phyloP scores from a whole-genome alignment of 202 grass and related monocot genomes.

The Brachypodium distachyon region DNA sequence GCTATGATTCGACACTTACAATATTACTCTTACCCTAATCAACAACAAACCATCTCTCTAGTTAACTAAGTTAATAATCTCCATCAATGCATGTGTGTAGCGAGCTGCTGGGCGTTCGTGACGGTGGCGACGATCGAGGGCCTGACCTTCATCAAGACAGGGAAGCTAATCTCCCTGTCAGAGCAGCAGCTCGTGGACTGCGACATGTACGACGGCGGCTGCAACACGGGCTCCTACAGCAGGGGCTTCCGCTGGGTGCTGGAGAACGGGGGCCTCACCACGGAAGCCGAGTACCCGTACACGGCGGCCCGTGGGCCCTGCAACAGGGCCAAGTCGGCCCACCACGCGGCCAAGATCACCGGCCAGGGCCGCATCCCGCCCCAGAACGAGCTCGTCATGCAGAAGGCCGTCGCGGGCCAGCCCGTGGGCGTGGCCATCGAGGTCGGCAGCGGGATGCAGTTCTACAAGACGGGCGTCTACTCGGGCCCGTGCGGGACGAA shows the following conservation, averaged over 20 bases:
- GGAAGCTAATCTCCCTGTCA: too few species aligned
- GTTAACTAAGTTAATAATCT: too few species aligned
- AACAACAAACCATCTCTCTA: too few species aligned
- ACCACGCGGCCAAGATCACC: background rate
- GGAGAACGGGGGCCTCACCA: slow-evolving; percentile 40
- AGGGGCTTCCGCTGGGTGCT: slow-evolving; percentile 25
- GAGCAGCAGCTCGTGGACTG: too few species aligned
- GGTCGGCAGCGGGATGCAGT: slow-evolving; percentile 27
- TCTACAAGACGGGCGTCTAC: slow-evolving; percentile 32
- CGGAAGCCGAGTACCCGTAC: slow-evolving; percentile 31
- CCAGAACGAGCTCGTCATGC: background rate
- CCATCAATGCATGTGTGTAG: too few species aligned
- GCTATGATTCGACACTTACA: too few species aligned
- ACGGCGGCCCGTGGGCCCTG: slow-evolving; percentile 1
- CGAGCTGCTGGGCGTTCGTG: too few species aligned
- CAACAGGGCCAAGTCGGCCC: background rate
- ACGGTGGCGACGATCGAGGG: too few species aligned
- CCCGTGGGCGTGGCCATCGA: slow-evolving; percentile 35
- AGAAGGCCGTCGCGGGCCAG: slow-evolving; percentile 28
- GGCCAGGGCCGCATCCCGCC: background rate
- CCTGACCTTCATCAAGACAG: too few species aligned
- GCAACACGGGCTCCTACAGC: slow-evolving; percentile 8
- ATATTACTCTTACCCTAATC: too few species aligned
- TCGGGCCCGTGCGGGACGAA: slow-evolving; percentile 13
- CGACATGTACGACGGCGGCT: slow-evolving; percentile 23